Conservation (phyloP, 306 rosid genomes). For the Gillenia trifoliata region DNA sequence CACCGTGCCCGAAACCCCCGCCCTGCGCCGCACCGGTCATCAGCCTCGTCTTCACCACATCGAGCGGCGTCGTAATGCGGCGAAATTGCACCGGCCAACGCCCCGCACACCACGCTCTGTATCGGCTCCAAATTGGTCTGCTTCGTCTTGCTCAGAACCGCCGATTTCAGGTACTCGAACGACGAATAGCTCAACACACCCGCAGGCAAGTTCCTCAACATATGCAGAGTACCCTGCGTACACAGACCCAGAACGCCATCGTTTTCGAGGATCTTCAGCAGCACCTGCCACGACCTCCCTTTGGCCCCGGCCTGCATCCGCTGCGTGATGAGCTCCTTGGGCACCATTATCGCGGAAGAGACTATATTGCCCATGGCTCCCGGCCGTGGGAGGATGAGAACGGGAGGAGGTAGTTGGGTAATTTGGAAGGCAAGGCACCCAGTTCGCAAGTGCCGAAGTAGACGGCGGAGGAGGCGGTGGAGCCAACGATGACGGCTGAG, state of each 20-base stretch:
- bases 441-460: slow-evolving; percentile 89
- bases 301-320: slow-evolving; percentile 81
- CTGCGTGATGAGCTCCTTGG: slow-evolving; percentile 86
- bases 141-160: slow-evolving; percentile 39
- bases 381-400: slow-evolving; percentile 71
- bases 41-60: slow-evolving; percentile 87
- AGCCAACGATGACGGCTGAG: slow-evolving; percentile 82
- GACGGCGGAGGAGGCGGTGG: slow-evolving; percentile 80
- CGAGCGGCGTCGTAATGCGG: slow-evolving; percentile 77
- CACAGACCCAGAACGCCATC: slow-evolving; percentile 76
- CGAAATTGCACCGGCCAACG: slow-evolving; percentile 83
- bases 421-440: slow-evolving; percentile 51
- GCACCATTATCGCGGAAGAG: slow-evolving; percentile 88
- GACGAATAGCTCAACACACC: slow-evolving; percentile 89
- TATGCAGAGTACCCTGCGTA: slow-evolving; percentile 78
- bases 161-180: slow-evolving; percentile 76
- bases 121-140: slow-evolving; percentile 50
- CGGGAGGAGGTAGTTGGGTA: slow-evolving; percentile 42
- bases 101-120: slow-evolving; percentile 86
- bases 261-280: slow-evolving; percentile 50
- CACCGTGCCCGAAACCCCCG: slow-evolving; percentile 58
- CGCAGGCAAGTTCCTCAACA: slow-evolving; percentile 74
- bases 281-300: slow-evolving; percentile 70
- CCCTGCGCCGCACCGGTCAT: slow-evolving; percentile 65
- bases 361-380: slow-evolving; percentile 83